phyloP scores from a whole-genome alignment of 371 early-diverging fungal genomes.

The Mucor indicus region DNA sequence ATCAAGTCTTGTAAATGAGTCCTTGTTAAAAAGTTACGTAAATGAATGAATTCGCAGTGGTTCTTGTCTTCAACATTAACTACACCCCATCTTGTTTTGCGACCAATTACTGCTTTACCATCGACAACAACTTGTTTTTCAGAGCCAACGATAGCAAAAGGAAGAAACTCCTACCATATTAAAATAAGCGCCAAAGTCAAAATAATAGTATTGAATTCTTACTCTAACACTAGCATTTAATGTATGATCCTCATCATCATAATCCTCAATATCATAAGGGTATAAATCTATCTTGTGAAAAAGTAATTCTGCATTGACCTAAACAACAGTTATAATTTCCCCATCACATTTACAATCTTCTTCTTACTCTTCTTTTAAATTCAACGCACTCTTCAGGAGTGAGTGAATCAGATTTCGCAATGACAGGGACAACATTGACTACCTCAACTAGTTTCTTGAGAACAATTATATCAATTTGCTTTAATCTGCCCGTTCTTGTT shows the following conservation, averaged over 20 bases:
- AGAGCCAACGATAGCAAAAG: constrained; percentile 86
- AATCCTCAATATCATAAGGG: constrained; percentile 79
- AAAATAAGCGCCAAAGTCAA: too few species aligned
- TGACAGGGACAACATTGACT: constrained; percentile 84
- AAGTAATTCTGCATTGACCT: constrained; percentile 87
- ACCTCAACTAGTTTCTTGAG: constrained; percentile 69
- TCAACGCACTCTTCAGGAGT: constrained; percentile 72
- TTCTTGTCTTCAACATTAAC: constrained; percentile 64
- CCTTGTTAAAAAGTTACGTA: constrained; percentile 83
- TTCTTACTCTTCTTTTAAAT: constrained; percentile 71
- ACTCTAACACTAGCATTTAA: constrained; percentile 70
- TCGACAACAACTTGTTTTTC: constrained; percentile 78
- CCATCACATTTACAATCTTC: not conserved
- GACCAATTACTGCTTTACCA: constrained; percentile 72
- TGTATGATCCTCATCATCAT: constrained; percentile 69
- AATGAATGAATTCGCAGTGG: constrained; percentile 78
- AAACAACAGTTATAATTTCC: not conserved
- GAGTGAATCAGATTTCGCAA: constrained; percentile 84
- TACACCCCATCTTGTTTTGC: constrained; percentile 66
- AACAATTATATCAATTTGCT: constrained; percentile 78
- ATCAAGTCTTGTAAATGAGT: constrained; percentile 86
- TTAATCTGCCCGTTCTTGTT: too few species aligned
- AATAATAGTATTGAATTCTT: constrained; percentile 8
- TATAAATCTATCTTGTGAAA: constrained; percentile 89
- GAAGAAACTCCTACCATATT: constrained; percentile 73